Evolutionary conservation across 2,329 filamentous ascomycete genomes (phyloP), one percentile per base, ranked within the genome.

Genomic region (Fusarium sp.): DNA sequence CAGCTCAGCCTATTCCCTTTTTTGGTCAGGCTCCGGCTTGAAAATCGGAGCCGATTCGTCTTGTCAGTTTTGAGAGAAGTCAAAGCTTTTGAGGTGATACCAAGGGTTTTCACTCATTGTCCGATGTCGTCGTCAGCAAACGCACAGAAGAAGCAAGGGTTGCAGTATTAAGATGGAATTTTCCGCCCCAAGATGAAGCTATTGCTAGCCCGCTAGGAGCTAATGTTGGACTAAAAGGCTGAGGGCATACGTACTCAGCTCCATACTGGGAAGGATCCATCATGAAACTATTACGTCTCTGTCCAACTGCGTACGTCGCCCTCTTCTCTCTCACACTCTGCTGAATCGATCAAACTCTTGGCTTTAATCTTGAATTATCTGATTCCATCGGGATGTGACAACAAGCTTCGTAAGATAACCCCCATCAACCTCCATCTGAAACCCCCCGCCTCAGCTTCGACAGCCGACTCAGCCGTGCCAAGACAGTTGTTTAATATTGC

Each of bases 241-340:
- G 22, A 62, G 30, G n/a, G 62, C 63, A 48, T 67, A 66, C 63
- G 63, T 66, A 62, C 43, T 62, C 44, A 41, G 48, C 55, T 48
- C 63, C 63, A 67, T 66, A 66, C 32, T 18, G n/a, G 32, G 29
- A 62, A 38, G 30, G 63, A 60, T 47, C 38, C 38, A 8, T 61
- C 48, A 48, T 66, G 62, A 67, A 62, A 67, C 62, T 66, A 66
- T 66, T 66, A 66, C 63, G 63, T 66, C 63, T 66, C 20, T 25
- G 44, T 40, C 25, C 38, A 38, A 34, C 43, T 66, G 44, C 38
- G 27, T 66, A 66, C 62, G 63, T 67, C 62, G 46, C 43, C 44
- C 25, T 48, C 34, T 53, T 16, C 32, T n/a, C 20, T 38, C 25
- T n/a, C 44, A 54, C 30, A 41, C 22, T 41, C 13, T 53, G 12